Percentiles rank a stretch among this genome's conserved stretches.
These are phyloP conservation scores for Funneliformis caledonium DNA, from an alignment of 371 early-diverging fungal genomes.

Conservation along the genomic window DNA sequence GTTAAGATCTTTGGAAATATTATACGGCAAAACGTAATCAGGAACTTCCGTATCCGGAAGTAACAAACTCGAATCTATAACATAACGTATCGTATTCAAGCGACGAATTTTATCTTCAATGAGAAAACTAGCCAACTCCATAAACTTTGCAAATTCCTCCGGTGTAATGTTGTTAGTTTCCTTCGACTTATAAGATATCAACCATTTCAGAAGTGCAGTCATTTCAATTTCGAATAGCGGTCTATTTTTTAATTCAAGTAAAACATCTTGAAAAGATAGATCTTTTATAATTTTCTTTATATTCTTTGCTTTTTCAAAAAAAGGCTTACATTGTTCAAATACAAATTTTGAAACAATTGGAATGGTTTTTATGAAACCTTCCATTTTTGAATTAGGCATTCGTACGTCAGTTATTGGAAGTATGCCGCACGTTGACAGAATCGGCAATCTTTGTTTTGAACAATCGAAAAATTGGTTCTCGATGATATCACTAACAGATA, in stretches of 20 bases:
- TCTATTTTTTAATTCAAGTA: slow-evolving; percentile 64
- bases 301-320: slow-evolving; percentile 58
- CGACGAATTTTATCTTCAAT: slow-evolving; percentile 51
- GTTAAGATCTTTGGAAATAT: slow-evolving; percentile 64
- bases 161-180: neutral
- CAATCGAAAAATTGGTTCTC: slow-evolving; percentile 61
- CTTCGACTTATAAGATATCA: slow-evolving; percentile 53
- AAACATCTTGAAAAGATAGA: slow-evolving; percentile 65
- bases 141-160: no score
- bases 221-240: slow-evolving; percentile 62
- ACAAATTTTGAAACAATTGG: slow-evolving; percentile 61
- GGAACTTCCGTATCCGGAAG: slow-evolving; percentile 69
- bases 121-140: neutral
- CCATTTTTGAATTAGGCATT: slow-evolving; percentile 56
- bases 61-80: slow-evolving; percentile 61
- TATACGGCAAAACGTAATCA: slow-evolving; percentile 61
- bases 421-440: slow-evolving; percentile 75
- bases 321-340: slow-evolving; percentile 57
- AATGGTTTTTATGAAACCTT: slow-evolving; percentile 64
- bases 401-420: slow-evolving; percentile 58
- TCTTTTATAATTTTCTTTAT: slow-evolving; percentile 46
- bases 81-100: slow-evolving; percentile 54
- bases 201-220: slow-evolving; percentile 79
- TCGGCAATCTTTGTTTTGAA: slow-evolving; percentile 53
- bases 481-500: slow-evolving; percentile 65